Percentiles rank a stretch among this genome's conserved stretches.
These are phyloP conservation scores for Verruconis gallopava DNA, from an alignment of 2,329 filamentous ascomycete genomes.

Conservation along the genomic window DNA sequence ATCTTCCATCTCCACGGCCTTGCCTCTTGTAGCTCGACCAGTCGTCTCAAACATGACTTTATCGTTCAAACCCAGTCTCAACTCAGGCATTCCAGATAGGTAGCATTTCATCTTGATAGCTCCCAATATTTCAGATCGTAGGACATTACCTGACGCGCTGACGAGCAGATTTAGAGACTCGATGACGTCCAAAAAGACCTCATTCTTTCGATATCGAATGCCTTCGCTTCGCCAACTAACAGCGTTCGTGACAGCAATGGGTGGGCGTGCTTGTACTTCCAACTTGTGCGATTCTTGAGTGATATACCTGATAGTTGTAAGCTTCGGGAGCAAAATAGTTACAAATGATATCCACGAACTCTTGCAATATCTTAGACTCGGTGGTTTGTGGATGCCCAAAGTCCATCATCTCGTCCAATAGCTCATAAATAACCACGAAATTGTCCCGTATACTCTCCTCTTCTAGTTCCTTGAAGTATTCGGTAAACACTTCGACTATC, in stretches of 20 bases:
- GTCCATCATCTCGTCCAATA: conserved; percentile 99
- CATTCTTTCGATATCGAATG: conserved; percentile 97
- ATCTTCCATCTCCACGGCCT: conserved; percentile 98
- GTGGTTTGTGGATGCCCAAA: conserved; percentile 99
- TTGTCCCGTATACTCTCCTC: conserved; percentile 99
- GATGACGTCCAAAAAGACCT: conserved; percentile 95
- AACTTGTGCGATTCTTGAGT: conserved; percentile 98
- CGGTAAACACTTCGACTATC: conserved; percentile 96
- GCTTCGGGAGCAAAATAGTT: neutral
- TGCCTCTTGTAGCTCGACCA: conserved; percentile 81
- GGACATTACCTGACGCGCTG: conserved; percentile 83
- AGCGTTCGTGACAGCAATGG: conserved; percentile 95
- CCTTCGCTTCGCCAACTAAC: conserved; percentile 97
- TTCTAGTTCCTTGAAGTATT: conserved; percentile 98
- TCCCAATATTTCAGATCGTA: conserved; percentile 90
- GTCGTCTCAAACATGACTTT: conserved; percentile 99
- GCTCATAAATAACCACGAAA: conserved; percentile 97
- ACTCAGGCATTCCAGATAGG: conserved; percentile 91
- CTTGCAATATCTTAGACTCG: conserved; percentile 94
- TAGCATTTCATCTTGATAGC: conserved; percentile 99
- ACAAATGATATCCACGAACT: too few species aligned
- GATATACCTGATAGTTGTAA: conserved; percentile 53
- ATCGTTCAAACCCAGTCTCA: conserved; percentile 89
- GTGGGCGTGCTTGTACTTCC: conserved; percentile 87
- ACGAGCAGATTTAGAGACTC: conserved; percentile 95